Percentiles rank a stretch among this genome's conserved stretches.
Conservation (phyloP, 495 filamentous ascomycete species). For the Clavariopsis aquatica region DNA sequence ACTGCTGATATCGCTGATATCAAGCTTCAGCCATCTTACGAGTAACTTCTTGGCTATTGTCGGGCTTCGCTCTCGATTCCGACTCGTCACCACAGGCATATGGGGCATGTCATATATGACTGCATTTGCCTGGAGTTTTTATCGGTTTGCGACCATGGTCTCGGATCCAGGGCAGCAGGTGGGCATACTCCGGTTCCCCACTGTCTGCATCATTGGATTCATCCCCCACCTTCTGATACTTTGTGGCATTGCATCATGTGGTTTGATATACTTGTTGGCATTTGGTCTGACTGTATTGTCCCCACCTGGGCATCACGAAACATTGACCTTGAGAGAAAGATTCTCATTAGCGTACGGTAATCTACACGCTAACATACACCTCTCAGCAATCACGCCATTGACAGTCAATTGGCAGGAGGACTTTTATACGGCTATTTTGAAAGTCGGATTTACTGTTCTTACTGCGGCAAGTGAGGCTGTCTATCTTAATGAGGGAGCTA, state of each 20-base stretch:
- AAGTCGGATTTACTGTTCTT: slow-evolving; percentile 79
- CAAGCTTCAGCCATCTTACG: slow-evolving; percentile 81
- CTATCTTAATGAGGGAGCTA: slow-evolving; percentile 84
- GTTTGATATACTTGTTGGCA: slow-evolving; percentile 72
- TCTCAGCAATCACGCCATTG: slow-evolving; percentile 61
- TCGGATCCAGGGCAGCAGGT: slow-evolving; percentile 33
- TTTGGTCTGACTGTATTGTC: slow-evolving; percentile 74
- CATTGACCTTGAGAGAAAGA: slow-evolving; percentile 54
- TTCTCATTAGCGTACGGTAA: slow-evolving; percentile 73
- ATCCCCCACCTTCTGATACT: slow-evolving; percentile 88
- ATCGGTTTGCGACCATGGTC: slow-evolving; percentile 30
- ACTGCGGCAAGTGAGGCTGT: slow-evolving; percentile 94
- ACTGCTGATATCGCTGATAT: slow-evolving; percentile 82
- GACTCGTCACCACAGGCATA: slow-evolving; percentile 80
- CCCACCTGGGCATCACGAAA: slow-evolving; percentile 47
- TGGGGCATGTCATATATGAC: slow-evolving; percentile 89
- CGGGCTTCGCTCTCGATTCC: slow-evolving; percentile 71
- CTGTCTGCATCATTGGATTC: slow-evolving; percentile 91
- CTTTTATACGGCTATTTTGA: slow-evolving; percentile 88
- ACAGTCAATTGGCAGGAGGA: slow-evolving; percentile 83
- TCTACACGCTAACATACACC: slow-evolving; percentile 85
- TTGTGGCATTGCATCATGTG: slow-evolving; percentile 72
- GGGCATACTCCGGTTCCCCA: slow-evolving; percentile 76
- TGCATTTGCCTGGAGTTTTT: slow-evolving; percentile 70
- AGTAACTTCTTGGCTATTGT: slow-evolving; percentile 80